These are phyloP conservation scores for Cadophora sp. DNA, from an alignment of 2,329 filamentous ascomycete genomes.

Conservation along the genomic window DNA sequence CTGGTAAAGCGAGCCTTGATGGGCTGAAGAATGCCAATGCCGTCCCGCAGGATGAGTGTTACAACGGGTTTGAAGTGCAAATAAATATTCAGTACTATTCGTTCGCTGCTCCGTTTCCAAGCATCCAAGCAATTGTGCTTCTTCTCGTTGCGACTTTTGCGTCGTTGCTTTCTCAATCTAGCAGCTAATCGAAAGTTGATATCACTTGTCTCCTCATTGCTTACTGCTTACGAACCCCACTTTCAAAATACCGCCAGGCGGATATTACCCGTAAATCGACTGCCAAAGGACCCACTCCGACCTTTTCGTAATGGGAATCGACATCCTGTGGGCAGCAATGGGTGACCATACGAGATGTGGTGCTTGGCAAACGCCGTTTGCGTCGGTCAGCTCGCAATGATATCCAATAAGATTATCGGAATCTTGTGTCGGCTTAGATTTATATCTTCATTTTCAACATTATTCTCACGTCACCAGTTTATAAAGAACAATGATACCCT, in stretches of 20 bases:
- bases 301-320: not conserved
- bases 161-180: not conserved
- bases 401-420: not conserved
- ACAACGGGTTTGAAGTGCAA: conserved; percentile 1
- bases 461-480: not conserved
- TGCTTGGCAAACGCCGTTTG: not conserved
- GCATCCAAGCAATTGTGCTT: not conserved
- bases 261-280: not conserved
- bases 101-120: not conserved
- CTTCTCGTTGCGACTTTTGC: not conserved
- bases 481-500: not conserved
- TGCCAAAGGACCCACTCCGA: not conserved
- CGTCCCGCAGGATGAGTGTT: not conserved
- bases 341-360: not conserved
- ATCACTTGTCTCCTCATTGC: not conserved
- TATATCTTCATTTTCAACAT: not conserved
- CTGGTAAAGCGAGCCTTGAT: not conserved
- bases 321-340: not conserved
- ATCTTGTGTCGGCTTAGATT: not conserved
- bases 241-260: not conserved
- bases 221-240: not conserved
- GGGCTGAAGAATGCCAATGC: not conserved
- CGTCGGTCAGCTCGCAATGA: not conserved
- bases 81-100: not conserved
- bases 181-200: not conserved